Base-by-base conservation (phyloP, 2,329 filamentous ascomycete species). In the Hypoxylon sp. region DNA sequence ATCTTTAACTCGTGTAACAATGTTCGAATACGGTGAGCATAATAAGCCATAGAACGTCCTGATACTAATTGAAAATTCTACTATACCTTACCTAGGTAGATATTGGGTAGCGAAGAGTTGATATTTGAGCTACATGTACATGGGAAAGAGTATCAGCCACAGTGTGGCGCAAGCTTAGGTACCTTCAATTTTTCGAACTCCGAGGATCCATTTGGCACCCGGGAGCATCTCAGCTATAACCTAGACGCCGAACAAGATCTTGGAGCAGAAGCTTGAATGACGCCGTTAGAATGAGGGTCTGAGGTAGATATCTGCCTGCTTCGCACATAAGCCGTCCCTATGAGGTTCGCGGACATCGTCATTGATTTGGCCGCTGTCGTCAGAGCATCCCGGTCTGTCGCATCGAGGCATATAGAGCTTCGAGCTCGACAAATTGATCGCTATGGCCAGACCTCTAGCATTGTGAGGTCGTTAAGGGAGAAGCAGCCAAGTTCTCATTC, bases 321-420 rank as follows among this genome's bases (percentile, higher is more conserved):
- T 59, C 60, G 51, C 49, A 64, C n/a, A 63, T n/a, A 64, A 70
- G 57, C 58, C 51, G 66, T 54, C 68, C 72, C 69, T 66, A 90
- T 90, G 88, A 82, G 87, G 79, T 83, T 89, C 85, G 88, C 86
- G 82, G 90, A 88, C 82, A 88, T 85, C 77, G 82, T 85, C 70
- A 83, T 94, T 77, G 92, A 95, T 82, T 83, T 92, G 74, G 89
- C 90, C 73, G 88, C 90, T 68, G 84, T 95, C 71, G 85, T 91
- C 79, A 89, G 86, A 83, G 92, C 89, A 77, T 91, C 91, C 56
- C 88, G 90, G 66, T 87, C 87, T 35, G 86, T 95, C 68, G 91
- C 90, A 54, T 80, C 85, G 54, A 90, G 87, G 78, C 89, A 91
- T 79, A 77, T 88, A 54, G 87, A 87, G 65, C 81, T 91, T 58